These are phyloP conservation scores for Fraxinus baroniana DNA, from an alignment of 305 asterid species.

Conservation along the genomic window DNA sequence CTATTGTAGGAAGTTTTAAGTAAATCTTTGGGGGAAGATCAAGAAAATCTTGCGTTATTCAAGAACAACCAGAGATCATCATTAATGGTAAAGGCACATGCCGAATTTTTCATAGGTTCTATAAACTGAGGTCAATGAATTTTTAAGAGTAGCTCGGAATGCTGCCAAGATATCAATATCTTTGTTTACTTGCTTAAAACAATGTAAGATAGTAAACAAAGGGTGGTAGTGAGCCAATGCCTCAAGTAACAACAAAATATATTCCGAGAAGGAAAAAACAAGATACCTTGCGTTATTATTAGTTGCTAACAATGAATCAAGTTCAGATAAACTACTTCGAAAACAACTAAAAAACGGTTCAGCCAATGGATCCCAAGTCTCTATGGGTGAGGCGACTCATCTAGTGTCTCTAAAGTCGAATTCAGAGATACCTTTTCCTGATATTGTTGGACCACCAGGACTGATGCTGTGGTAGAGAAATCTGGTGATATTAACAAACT, in stretches of 20 bases:
- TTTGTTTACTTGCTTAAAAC: neutral
- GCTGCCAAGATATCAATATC: neutral
- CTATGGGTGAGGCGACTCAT: neutral
- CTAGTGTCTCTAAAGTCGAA: neutral
- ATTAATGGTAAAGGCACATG: neutral
- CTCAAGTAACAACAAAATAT: neutral
- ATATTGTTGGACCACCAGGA: constrained; percentile 43
- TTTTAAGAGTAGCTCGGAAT: neutral
- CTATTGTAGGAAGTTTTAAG: too few relatives aligned
- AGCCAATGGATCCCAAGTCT: neutral
- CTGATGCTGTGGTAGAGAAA: constrained; percentile 34
- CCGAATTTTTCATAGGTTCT: neutral
- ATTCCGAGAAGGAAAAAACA: neutral
- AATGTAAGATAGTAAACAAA: neutral
- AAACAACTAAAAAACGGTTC: neutral
- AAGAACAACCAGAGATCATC: neutral
- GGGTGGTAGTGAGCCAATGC: neutral
- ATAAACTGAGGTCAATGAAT: neutral
- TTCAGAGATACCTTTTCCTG: neutral
- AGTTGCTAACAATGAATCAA: neutral
- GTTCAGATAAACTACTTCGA: neutral
- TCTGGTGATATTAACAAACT: constrained; percentile 32
- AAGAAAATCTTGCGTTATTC: too few relatives aligned
- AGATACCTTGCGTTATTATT: neutral
- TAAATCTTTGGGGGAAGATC: too few relatives aligned